Evolutionary conservation across 148 eudicot species (phyloP), one percentile per base, ranked within the genome.

Genomic region (Rhododendron kiyosumense): DNA sequence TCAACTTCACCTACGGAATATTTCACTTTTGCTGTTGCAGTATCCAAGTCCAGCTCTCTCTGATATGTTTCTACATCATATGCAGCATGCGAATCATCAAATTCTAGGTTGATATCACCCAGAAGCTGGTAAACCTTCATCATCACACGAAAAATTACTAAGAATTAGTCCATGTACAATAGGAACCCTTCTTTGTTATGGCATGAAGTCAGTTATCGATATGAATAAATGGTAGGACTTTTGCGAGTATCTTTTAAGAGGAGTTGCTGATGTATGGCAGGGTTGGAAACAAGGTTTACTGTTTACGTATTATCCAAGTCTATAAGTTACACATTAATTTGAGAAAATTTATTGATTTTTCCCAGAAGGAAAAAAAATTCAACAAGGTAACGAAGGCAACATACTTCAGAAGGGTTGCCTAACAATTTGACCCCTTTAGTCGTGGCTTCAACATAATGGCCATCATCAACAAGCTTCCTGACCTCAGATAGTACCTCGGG

Each of bases 61-160:
- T 81, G 85, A 84, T 95, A 96, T 0, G 94, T 89, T 67, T 85
- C 87, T 86, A 88, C 85, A 69, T 81, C 74, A 69, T 90, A 91
- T 32, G 86, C 73, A 28, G 91, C 86, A 87, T 91, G 90, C 83
- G 91, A 88, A 43, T 89, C 89, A 65, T 95, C 93, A 87, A 96
- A 95, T 13, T 94, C 95, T 78, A 96, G 89, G 84, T 88, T 93
- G 46, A 96, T 90, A 86, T 96, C 96, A 32, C 99, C 99, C 82
- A 96, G 81, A 84, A 92, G 97, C 90, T 96, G 96, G 92, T 96
- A 96, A 61, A 90, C 96, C 99, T 96, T 84, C 87, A 87, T 34
- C 82, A 17, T n/a, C 43, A 57, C 85, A 87, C 7, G 76, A 41
- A 88, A 84, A 78, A 59, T 10, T 32, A 89, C 13, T 22, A 78